phyloP scores from a whole-genome alignment of 352 stramenopile species.

The Globisporangium viniferum region DNA sequence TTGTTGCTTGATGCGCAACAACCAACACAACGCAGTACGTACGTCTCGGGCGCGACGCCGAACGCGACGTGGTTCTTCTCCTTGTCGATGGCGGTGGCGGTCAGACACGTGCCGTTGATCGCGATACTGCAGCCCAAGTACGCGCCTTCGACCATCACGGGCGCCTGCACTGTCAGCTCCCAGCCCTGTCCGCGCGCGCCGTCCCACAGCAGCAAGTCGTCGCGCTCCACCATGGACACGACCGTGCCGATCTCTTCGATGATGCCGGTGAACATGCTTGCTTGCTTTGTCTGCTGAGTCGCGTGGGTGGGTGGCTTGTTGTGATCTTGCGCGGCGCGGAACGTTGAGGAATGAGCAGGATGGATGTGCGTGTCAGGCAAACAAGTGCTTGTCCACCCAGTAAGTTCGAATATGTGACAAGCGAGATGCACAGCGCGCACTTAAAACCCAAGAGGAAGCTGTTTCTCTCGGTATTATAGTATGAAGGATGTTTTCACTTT shows the following conservation, averaged over 20 bases:
- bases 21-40: conserved; percentile 5
- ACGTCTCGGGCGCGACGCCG: conserved; percentile 94
- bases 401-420: no score
- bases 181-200: conserved; percentile 87
- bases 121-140: conserved; percentile 95
- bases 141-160: conserved; percentile 79
- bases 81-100: conserved; percentile 84
- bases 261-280: conserved; percentile 96
- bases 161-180: conserved; percentile 84
- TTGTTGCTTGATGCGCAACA: background rate
- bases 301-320: background rate
- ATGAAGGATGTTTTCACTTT: no score
- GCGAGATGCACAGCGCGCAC: no score
- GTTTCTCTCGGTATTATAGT: no score
- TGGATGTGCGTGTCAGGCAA: background rate
- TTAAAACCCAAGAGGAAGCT: no score
- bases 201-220: conserved; percentile 95
- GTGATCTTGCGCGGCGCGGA: background rate
- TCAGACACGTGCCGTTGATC: conserved; percentile 97
- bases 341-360: conserved; percentile 2
- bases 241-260: conserved; percentile 98
- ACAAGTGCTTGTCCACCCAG: no score
- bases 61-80: conserved; percentile 88
- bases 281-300: background rate
- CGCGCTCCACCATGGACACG: conserved; percentile 86